Evolutionary conservation across 306 rosid species (phyloP), one percentile per base, ranked within the genome.

Genomic region (Corylus avellana): DNA sequence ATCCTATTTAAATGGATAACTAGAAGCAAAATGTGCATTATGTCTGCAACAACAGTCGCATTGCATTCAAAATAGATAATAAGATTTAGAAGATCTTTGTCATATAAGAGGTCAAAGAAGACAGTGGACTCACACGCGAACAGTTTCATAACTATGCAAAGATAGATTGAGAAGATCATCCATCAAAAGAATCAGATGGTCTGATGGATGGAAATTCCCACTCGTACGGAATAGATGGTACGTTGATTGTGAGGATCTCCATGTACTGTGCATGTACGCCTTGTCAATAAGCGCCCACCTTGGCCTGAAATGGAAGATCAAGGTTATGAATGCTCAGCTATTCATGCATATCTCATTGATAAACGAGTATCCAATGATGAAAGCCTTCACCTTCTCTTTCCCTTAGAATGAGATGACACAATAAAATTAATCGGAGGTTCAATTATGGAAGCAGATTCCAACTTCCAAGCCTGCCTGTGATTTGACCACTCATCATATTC

Each of bases 231-330:
- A 91, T 56, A 96, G 86, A 88, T 96, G 96, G 85, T 96, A 96
- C 54, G 98, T 85, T 67, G 98, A 91, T 80, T 96, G 99, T 53
- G 99, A 96, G 79, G 99, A 91, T 86, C 99, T 93, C 99, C 99
- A 96, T 1, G 95, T 93, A 91, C 84, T 91, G 88, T 93, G 98
- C 99, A 96, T 90, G 80, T 88, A 93, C 80, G 99, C 96, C 86
- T 96, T 96, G 86, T 96, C 99, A 29, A 96, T 96, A 84, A 96
- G 98, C 53, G 99, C 92, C 99, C 99, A 96, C 87, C 99, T 91
- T 5, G 99, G 99, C 84, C 99, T 96, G 88, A 72, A 80, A 76
- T 14, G 76, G 75, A 58, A 27, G 73, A 68, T 68, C 62, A 75
- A 27, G 25, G 53, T 78, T 73, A 73, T 66, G 16, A 78, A 47